Evolutionary conservation across 345 rosid genomes (phyloP), one percentile per base, ranked within the genome.

Genomic region (Euphorbia lathyris): DNA sequence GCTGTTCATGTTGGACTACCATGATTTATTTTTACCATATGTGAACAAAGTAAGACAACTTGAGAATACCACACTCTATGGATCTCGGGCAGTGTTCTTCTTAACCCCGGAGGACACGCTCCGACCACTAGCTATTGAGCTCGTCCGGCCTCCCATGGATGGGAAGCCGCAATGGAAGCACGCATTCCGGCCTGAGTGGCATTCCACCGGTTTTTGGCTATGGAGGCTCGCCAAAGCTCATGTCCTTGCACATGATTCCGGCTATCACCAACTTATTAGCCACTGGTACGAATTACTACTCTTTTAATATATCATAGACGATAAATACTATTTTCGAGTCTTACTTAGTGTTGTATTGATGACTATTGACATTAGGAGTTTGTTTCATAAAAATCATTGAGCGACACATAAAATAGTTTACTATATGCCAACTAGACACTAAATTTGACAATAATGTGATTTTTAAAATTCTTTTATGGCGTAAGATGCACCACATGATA

Each of bases 221-320:
- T 90, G 96, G 97, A 83, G 26, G 65, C 67, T 90, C 4, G 94
- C 97, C 58, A 92, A 90, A 74, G 81, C 86, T 43, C 97, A 90
- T 66, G 89, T 64, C 13, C 76, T 83, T 25, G 73, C 92, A 22
- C 93, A 88, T 63, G 94, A 92, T 7, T 76, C 92, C 9, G 84
- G 84, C 30, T 76, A 83, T 58, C 93, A 91, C 69, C 87, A 91
- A 53, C 96, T 91, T 65, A 71, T 89, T 47, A 83, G 84, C 55
- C 96, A 92, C 63, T 92, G 96, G 93, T 91, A 85, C 3, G 32
- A 13, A 20, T 19, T 5, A 57, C 12, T 11, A 4, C 38, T 34
- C 38, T 34, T 34, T 34, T 34, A 34, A 34, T 34, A 34, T 34
- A 34, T n/a, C n/a, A n/a, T n/a, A n/a, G n/a, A n/a, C n/a, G n/a